These are phyloP conservation scores for Penicillium sp. DNA, from an alignment of 2,329 filamentous ascomycete genomes.

Conservation along the genomic window DNA sequence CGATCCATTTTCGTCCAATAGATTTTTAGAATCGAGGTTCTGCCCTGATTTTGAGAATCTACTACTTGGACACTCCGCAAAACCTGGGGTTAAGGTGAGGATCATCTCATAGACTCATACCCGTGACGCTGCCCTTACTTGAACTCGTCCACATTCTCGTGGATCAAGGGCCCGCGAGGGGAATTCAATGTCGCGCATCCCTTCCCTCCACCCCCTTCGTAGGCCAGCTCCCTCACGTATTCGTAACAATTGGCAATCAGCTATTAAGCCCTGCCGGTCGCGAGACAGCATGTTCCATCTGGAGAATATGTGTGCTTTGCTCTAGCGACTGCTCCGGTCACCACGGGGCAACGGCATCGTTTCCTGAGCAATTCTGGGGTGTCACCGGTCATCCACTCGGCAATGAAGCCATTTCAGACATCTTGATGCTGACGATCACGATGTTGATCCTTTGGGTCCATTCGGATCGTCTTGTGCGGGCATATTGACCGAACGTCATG, in stretches of 20 bases:
- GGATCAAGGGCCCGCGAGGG: conserved; percentile 29
- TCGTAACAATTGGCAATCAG: neutral
- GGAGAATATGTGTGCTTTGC: neutral
- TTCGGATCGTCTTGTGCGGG: neutral
- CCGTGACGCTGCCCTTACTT: conserved; percentile 25
- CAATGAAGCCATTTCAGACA: neutral
- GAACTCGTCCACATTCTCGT: conserved; percentile 15
- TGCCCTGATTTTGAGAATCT: neutral
- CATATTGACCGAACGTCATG: neutral
- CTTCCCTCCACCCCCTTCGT: conserved; percentile 22
- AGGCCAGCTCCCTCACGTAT: neutral
- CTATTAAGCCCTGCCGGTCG: neutral
- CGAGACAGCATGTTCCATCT: conserved; percentile 1
- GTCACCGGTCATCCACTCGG: neutral
- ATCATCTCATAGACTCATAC: conserved; percentile 7
- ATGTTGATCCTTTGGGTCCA: neutral
- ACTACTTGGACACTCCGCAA: neutral
- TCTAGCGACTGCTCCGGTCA: neutral
- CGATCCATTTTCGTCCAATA: conserved; percentile 2
- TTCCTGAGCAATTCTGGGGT: neutral
- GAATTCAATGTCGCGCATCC: conserved; percentile 30
- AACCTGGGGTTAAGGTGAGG: neutral
- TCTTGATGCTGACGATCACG: neutral
- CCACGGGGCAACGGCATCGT: neutral
- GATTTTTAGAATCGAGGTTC: neutral